Evolutionary conservation across 106 monocot genomes (phyloP), one percentile per base, ranked within the genome.

Genomic region (Cymbidium sinense): DNA sequence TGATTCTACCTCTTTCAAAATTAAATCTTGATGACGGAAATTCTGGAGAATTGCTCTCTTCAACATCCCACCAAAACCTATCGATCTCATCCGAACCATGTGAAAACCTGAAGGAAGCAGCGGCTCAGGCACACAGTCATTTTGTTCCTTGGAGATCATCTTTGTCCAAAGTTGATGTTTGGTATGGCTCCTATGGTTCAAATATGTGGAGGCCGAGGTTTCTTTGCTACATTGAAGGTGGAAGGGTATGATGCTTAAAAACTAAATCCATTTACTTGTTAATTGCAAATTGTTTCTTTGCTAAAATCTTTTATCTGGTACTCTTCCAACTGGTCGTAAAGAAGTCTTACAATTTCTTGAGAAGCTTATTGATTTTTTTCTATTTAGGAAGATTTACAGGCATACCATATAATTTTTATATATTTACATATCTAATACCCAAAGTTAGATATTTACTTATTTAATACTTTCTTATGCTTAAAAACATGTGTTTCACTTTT

Each of bases 171-270:
- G 58, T 79, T 79, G 81, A 95, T 69, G 79, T 99, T 80, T 99
- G 99, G 99, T 99, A 99, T 88, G 99, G 78, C 3, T 86, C 83
- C 70, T 99, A 81, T 85, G 99, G 99, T n/a, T 99, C 99, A 79
- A 99, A 95, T 81, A 92, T 99, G 90, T 99, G 90, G 92, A 88
- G 72, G 52, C 79, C 83, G 77, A 88, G 95, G 77, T 94, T 99
- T 83, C 83, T 92, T 41, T 95, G 95, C 82, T 99, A 99, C 75
- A 89, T 99, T 80, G 62, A 78, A 88, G 99, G 98, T 36, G 98
- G 98, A 79, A 86, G 89, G 94, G 98, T 99, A 92, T 12, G 54
- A 30, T 70, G n/a, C n/a, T n/a, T n/a, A n/a, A n/a, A n/a, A n/a
- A n/a, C n/a, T n/a, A n/a, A n/a, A n/a, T n/a, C n/a, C n/a, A n/a